Base-by-base conservation (phyloP, 129 eudicot genomes). In the Flaveria ramosissima region DNA sequence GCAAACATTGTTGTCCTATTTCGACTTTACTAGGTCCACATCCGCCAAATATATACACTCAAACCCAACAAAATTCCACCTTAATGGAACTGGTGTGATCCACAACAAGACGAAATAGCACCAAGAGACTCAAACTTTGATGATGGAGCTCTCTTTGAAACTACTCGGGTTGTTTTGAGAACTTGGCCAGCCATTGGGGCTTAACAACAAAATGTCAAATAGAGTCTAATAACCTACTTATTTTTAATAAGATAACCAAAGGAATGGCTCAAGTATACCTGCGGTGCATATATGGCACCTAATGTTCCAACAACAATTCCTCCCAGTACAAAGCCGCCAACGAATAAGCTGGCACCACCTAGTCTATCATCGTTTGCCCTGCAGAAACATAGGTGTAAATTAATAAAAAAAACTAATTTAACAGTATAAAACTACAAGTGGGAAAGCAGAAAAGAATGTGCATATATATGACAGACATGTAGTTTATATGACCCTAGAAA, bases 291-390 rank as follows among this genome's bases (percentile, higher is more conserved):
- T 66, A 89, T 80, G 53, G 86, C 85, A 2, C 96, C 96, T 74
- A 92, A 88, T 65, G 97, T 55, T 48, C 96, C 97, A 82, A 92
- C 93, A 76, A 89, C 84, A 63, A 92, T 57, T 84, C 97, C 97
- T 68, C 97, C 97, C 73, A 92, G 53, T 19, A 89, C 80, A 85
- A 92, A 89, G 60, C 96, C 97, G 9, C 97, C 85, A 55, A 92
- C 85, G 65, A 92, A 92, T 56, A 85, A 64, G 82, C 90, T 72
- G 23, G 93, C 88, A 36, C 85, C 80, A 76, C 89, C 81, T 74
- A 88, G 68, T 73, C 90, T 83, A 75, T 86, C 88, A 62, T 74
- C 92, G 81, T 89, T 85, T 60, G 79, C 84, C 60, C 92, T 88
- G 82, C 74, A 85, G 36, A 71, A 16, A 70, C 74, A 76, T 72